A percentile compares a stretch with the other conserved stretches of the same genome.
These are phyloP conservation scores for Pythium dissotocum DNA, from an alignment of 352 stramenopile genomes.

Conservation along the genomic window DNA sequence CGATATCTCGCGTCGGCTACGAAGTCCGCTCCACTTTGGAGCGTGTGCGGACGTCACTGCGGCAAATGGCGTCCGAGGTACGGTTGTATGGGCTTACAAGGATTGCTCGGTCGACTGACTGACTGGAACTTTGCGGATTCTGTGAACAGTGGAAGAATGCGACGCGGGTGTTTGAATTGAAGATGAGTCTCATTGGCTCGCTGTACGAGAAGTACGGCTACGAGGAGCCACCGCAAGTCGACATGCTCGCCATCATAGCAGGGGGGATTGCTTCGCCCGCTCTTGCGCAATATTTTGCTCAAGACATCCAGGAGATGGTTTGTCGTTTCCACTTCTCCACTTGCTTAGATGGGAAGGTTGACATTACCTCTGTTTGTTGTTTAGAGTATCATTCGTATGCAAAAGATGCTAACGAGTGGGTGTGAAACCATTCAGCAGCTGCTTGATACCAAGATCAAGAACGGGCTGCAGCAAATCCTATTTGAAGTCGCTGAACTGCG, in stretches of 20 bases:
- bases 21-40: constrained; percentile 32
- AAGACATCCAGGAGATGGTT: constrained; percentile 84
- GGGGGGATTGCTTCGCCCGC: constrained; percentile 63
- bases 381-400: constrained; percentile 31
- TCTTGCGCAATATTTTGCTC: constrained; percentile 75
- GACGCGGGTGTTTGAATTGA: constrained; percentile 75
- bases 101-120: background rate
- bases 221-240: constrained; percentile 59
- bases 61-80: constrained; percentile 51
- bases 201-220: constrained; percentile 80
- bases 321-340: background rate
- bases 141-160: constrained; percentile 64
- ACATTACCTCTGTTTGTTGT: background rate
- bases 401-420: constrained; percentile 26
- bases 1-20: constrained; percentile 17
- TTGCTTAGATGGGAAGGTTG: background rate
- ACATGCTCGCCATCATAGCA: constrained; percentile 68
- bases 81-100: background rate
- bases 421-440: constrained; percentile 27
- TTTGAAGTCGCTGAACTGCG: constrained; percentile 29
- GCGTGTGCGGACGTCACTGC: constrained; percentile 36
- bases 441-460: constrained; percentile 14
- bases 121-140: background rate
- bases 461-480: constrained; percentile 13
- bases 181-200: constrained; percentile 71